Evolutionary conservation across 805 yeast genomes (phyloP).

Genomic region (Hanseniaspora lachancei): DNA sequence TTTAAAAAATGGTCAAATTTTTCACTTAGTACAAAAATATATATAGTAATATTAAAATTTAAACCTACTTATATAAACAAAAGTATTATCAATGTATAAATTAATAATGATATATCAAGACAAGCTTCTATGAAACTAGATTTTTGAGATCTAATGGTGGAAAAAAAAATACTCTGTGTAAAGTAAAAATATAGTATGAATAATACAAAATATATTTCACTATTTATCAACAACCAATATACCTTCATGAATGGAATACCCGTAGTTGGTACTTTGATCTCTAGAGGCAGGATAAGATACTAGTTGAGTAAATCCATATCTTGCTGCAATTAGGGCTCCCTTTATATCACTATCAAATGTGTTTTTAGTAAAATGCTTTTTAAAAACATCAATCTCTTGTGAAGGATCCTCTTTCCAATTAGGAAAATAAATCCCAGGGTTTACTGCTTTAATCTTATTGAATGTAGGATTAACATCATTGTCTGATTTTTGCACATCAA

Average conservation of each 20-base stretch:
- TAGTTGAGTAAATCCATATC: constrained; percentile 9
- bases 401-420: constrained; percentile 9
- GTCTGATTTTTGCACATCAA: background rate
- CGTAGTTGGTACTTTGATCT: background rate
- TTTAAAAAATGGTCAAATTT: too few relatives aligned
- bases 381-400: background rate
- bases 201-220: too few relatives aligned
- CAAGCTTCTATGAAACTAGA: too few relatives aligned
- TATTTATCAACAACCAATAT: background rate
- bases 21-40: too few relatives aligned
- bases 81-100: too few relatives aligned
- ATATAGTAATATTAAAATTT: too few relatives aligned
- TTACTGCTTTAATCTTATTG: background rate
- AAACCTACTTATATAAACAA: too few relatives aligned
- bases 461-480: constrained; percentile 1
- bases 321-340: constrained; percentile 9
- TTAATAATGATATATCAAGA: too few relatives aligned
- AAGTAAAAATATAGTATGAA: too few relatives aligned
- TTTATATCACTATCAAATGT: constrained; percentile 12
- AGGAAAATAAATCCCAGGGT: constrained; percentile 4
- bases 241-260: constrained; percentile 2
- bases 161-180: too few relatives aligned
- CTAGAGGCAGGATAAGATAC: background rate
- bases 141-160: too few relatives aligned
- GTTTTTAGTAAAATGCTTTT: background rate